Evolutionary conservation across 2,329 filamentous ascomycete species (phyloP).

Genomic region (Polytolypa hystricis): DNA sequence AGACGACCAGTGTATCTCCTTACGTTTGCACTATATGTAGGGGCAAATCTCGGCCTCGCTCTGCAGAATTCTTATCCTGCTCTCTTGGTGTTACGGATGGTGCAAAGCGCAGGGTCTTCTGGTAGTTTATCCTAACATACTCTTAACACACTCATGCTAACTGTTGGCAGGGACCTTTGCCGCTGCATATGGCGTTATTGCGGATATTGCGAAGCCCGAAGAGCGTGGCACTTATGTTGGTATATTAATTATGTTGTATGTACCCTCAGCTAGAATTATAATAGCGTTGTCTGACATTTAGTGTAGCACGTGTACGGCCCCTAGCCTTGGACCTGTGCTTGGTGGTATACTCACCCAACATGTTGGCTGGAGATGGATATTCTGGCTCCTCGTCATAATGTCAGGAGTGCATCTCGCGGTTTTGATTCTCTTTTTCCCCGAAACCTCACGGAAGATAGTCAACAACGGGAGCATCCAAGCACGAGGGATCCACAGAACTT

Average conservation of each 20-base stretch:
- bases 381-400: conserved; percentile 27
- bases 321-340: background rate
- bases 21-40: conserved; percentile 11
- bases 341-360: conserved; percentile 12
- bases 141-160: background rate
- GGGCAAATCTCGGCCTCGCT: conserved; percentile 13
- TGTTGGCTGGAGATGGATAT: conserved; percentile 25
- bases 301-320: background rate
- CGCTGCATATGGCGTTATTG: conserved; percentile 13
- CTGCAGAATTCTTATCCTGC: conserved; percentile 10
- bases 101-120: conserved; percentile 11
- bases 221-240: conserved; percentile 14
- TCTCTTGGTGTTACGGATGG: conserved; percentile 11
- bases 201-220: conserved; percentile 12
- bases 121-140: background rate
- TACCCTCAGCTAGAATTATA: too few species aligned
- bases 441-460: conserved; percentile 20
- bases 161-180: conserved; percentile 9
- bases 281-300: background rate
- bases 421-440: conserved; percentile 20
- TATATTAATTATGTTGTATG: conserved; percentile 5
- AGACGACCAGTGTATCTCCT: conserved; percentile 11
- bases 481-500: background rate
- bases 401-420: conserved; percentile 17
- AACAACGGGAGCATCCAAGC: conserved; percentile 13